These are phyloP conservation scores for Cornus kousa DNA, from an alignment of 148 eudicot species.

Conservation along the genomic window DNA sequence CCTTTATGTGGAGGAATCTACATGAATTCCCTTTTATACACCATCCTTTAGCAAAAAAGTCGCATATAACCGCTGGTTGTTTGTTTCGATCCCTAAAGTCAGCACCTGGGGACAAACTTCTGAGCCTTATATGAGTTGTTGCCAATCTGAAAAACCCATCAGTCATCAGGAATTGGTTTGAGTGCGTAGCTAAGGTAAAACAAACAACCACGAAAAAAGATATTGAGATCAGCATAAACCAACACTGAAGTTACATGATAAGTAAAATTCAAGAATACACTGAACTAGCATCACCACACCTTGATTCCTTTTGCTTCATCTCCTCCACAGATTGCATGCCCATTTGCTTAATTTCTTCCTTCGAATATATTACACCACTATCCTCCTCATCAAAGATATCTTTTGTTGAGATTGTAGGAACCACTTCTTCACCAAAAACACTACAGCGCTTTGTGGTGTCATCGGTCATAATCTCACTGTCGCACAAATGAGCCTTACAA, in stretches of 20 bases:
- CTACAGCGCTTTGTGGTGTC: slow-evolving; percentile 17
- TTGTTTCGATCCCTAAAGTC: slow-evolving; percentile 47
- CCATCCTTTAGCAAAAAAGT: slow-evolving; percentile 87
- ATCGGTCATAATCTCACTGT: slow-evolving; percentile 23
- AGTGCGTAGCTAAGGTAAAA: slow-evolving; percentile 17
- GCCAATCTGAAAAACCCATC: slow-evolving; percentile 54
- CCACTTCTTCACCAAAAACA: slow-evolving; percentile 16
- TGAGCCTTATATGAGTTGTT: slow-evolving; percentile 48
- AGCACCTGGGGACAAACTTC: slow-evolving; percentile 49
- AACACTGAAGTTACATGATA: slow-evolving; percentile 4
- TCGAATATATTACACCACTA: slow-evolving; percentile 21
- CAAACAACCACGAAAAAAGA: not conserved
- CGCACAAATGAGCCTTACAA: slow-evolving; percentile 18
- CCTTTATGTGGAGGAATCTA: slow-evolving; percentile 75
- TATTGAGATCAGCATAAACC: slow-evolving; percentile 3
- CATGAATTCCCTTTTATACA: slow-evolving; percentile 88
- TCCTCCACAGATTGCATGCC: slow-evolving; percentile 33
- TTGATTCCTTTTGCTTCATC: slow-evolving; percentile 34
- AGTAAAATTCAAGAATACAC: not conserved
- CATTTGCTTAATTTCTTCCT: slow-evolving; percentile 16
- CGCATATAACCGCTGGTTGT: slow-evolving; percentile 58
- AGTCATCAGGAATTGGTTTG: slow-evolving; percentile 29
- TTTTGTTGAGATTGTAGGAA: slow-evolving; percentile 21
- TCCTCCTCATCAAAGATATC: slow-evolving; percentile 25
- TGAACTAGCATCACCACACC: slow-evolving; percentile 41